phyloP scores from a whole-genome alignment of 2,329 filamentous ascomycete genomes.

The Metarhizium rileyi region DNA sequence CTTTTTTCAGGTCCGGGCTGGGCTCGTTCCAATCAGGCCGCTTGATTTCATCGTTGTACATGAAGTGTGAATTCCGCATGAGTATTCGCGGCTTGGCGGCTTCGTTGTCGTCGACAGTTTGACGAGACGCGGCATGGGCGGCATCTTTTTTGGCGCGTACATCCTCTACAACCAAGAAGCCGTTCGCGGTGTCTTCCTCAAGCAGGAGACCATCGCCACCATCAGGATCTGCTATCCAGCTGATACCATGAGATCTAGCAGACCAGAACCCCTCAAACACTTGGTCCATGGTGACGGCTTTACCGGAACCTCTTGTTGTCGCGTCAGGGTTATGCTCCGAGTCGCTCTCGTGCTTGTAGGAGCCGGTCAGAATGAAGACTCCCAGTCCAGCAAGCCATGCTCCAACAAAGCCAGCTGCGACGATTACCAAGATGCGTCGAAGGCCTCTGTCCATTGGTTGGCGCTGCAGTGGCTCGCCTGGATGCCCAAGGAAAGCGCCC shows the following conservation, averaged over 20 bases:
- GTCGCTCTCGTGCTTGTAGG: constrained; percentile 54
- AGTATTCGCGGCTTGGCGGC: constrained; percentile 52
- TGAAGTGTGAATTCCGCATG: constrained; percentile 61
- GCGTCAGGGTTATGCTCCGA: constrained; percentile 61
- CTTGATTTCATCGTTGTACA: constrained; percentile 45
- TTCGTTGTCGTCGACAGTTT: constrained; percentile 16
- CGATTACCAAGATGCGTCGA: constrained; percentile 51
- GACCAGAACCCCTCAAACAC: constrained; percentile 57
- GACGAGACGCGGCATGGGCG: constrained; percentile 20
- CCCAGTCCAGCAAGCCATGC: constrained; percentile 61
- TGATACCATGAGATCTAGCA: constrained; percentile 54
- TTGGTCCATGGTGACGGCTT: constrained; percentile 64
- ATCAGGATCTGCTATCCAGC: constrained; percentile 65
- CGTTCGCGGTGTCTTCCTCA: constrained; percentile 58
- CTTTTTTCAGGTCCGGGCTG: constrained; percentile 75
- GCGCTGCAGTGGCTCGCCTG: constrained; percentile 25
- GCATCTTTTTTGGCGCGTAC: constrained; percentile 44
- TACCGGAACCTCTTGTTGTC: constrained; percentile 54
- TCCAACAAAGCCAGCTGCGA: constrained; percentile 50
- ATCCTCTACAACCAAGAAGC: constrained; percentile 80
- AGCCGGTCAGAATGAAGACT: constrained; percentile 54
- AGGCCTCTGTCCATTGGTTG: constrained; percentile 57
- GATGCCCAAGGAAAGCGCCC: constrained; percentile 39
- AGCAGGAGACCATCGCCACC: constrained; percentile 80
- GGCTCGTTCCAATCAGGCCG: constrained; percentile 57